Evolutionary conservation across 768 basidiomycete species (phyloP), one percentile per base, ranked within the genome.

Genomic region (Boletales sp.): DNA sequence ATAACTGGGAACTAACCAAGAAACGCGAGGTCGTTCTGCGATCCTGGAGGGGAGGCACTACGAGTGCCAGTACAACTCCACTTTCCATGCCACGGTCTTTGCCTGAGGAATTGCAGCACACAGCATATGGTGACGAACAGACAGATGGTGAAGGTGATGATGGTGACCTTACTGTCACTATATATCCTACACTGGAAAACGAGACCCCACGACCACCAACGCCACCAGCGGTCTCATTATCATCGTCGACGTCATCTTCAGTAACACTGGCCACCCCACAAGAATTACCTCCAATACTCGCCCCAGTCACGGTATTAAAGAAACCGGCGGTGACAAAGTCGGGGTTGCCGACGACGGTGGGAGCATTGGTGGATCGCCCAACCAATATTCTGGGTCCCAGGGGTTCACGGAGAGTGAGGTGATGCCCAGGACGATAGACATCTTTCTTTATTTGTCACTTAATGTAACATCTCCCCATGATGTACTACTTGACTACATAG

Each of bases 1-100:
- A 87, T 54, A 68, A 80, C 43, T 92, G 90, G 88, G 76, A 81
- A 37, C 68, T 87, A 50, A 89, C 88, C 7, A 72, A 79, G 52
- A 74, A 70, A 48, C 79, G 90, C 24, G 80, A 85, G 4, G 70
- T 73, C 7, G 66, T 93, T 27, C 57, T 94, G 41, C 71, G 73
- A 38, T 69, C 72, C 34, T 80, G 80, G 76, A 72, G 72, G 63
- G 69, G 69, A 43, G 67, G 63, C 8, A 63, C 67, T 9, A 40
- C 52, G 19, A 66, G 58, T 6, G 60, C 59, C 24, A 70, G 66
- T 40, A 69, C 71, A 40, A 72, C 70, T 2, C 73, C 74, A 52
- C 50, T 71, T 15, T 72, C 72, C 12, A 69, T 73, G 43, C 66
- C 70, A 48, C 64, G 68, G 11, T 66, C 64, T 27, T 51, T 72